Evolutionary conservation across 2,329 filamentous ascomycete species (phyloP).

Genomic region (Talaromyces sp.): DNA sequence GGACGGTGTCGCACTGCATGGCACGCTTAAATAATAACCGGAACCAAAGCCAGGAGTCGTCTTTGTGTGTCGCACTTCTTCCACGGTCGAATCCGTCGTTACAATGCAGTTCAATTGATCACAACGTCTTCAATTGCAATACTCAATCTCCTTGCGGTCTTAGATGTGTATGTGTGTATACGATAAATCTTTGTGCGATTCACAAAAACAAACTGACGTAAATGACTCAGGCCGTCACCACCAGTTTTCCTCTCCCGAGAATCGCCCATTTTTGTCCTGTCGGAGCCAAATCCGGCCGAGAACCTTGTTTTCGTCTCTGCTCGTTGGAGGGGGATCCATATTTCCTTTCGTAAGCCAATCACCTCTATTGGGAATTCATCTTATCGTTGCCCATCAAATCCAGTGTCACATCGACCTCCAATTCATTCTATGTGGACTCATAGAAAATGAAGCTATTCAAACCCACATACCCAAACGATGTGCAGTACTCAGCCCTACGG

Average conservation of each 20-base stretch:
- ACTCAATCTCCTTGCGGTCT: background rate
- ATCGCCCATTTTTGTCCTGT: background rate
- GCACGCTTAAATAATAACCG: background rate
- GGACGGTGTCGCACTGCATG: background rate
- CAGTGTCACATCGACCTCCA: background rate
- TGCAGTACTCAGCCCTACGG: slow-evolving; percentile 10
- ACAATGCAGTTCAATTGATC: background rate
- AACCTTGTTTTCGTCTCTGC: background rate
- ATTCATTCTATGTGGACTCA: background rate
- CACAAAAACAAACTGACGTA: background rate
- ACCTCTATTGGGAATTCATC: background rate
- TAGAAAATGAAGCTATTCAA: background rate
- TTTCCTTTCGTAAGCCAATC: background rate
- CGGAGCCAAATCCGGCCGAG: background rate
- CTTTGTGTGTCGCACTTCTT: background rate
- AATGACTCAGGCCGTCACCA: background rate
- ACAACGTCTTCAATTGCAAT: background rate
- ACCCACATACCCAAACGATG: too few species aligned
- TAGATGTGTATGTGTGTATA: too few species aligned
- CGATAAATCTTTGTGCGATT: too few species aligned
- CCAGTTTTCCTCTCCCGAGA: background rate
- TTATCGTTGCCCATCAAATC: background rate
- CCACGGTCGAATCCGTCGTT: background rate
- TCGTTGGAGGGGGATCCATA: background rate
- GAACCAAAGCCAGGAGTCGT: background rate